Base-by-base conservation (phyloP, 2,329 filamentous ascomycete species). In the Trichoderma pleuroti region DNA sequence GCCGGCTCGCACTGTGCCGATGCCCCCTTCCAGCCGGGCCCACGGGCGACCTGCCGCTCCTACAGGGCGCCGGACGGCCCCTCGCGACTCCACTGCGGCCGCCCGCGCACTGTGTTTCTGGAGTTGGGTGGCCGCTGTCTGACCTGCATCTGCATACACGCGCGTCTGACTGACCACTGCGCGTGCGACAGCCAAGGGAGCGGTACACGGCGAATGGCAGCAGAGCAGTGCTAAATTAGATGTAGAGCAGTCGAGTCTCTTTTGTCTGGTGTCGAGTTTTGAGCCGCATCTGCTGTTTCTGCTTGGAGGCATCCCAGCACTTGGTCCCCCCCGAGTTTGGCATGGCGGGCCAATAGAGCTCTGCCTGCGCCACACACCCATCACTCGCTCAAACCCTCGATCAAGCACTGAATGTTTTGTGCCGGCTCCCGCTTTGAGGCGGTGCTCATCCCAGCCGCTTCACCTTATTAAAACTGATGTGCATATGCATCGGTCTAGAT, bases 101-200 rank as follows among this genome's bases (percentile, higher is more conserved):
- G 52, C 10, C 24, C 10, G 34, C 70, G 65, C 70, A 71, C 70
- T 71, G 70, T 71, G 49, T 34, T 30, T 7, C 14, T 28, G 24
- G 2, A 52, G n/a, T 24, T 52, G 46, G 21, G 21, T 28, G 34
- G 56, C 28, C 24, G 32, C 24, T 39, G 68, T 62, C 64, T 71
- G 70, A 71, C 70, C 65, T 71, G 70, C 70, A 71, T 71, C 65
- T 71, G 70, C 70, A 71, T 71, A 71, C 70, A 71, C 70, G 70
- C 70, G 70, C 70, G 70, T 71, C 59, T 71, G 70, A 71, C 62
- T 71, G 69, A 71, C 69, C 64, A 46, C 18, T 39, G 62, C 69
- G 42, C 69, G 61, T 70, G 68, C 21, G 49, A 46, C 21, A 32
- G 26, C 36, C 21, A 30, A 52, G 36, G n/a, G n/a, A 46, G 42